Conservation (phyloP, 1,284 basidiomycete species). For the Inonotus hispidus region DNA sequence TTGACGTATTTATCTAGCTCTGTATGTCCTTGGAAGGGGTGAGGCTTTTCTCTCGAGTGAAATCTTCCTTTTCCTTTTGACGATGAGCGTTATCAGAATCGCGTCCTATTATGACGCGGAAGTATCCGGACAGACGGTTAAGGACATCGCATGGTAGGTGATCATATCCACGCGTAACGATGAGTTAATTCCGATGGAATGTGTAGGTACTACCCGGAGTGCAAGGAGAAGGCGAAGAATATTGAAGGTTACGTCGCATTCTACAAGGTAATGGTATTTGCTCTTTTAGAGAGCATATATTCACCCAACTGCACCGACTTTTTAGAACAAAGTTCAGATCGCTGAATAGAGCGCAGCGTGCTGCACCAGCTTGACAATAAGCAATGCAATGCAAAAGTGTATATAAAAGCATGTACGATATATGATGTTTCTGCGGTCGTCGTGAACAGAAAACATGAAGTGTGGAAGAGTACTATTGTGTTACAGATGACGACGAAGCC, state of each 20-base stretch:
- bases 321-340: conserved; percentile 26
- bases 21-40: conserved; percentile 65
- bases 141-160: conserved; percentile 58
- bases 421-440: neutral
- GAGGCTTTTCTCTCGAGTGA: conserved; percentile 14
- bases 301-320: neutral
- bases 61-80: neutral
- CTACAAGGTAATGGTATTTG: conserved; percentile 46
- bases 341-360: conserved; percentile 2
- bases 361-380: neutral
- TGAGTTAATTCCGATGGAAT: neutral
- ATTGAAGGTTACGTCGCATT: conserved; percentile 61
- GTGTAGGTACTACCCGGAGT: conserved; percentile 54
- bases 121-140: conserved; percentile 41
- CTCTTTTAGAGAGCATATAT: neutral
- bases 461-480: neutral
- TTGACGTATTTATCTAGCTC: conserved; percentile 32
- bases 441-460: neutral
- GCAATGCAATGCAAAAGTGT: neutral
- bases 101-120: conserved; percentile 57
- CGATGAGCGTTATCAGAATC: conserved; percentile 32
- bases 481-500: conserved; percentile 10
- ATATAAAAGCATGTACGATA: conserved; percentile 1
- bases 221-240: conserved; percentile 43
- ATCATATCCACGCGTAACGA: neutral